Evolutionary conservation across 371 early-diverging fungal species (phyloP).

Genomic region (Circinella umbellata): DNA sequence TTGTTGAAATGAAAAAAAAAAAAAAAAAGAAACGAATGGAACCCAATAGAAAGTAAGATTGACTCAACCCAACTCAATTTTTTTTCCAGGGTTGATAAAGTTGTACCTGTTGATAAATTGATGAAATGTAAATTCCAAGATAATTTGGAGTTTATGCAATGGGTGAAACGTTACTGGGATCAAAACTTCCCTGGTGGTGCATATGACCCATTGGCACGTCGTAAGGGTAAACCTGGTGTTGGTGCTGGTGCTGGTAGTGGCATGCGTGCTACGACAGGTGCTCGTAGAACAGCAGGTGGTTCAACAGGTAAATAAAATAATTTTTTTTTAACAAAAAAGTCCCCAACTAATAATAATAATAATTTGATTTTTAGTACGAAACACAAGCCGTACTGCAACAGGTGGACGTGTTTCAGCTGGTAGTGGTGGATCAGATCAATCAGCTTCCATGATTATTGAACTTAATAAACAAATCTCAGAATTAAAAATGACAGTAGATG

Average conservation of each 20-base stretch:
- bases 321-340: too few relatives aligned
- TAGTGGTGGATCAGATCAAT: conserved; percentile 30
- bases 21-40: background rate
- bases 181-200: conserved; percentile 76
- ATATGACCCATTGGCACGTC: conserved; percentile 85
- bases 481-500: conserved; percentile 78
- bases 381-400: conserved; percentile 28
- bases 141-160: conserved; percentile 95
- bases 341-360: too few relatives aligned
- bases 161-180: conserved; percentile 92
- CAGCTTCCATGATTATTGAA: conserved; percentile 60
- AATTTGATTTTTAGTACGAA: conserved; percentile 28
- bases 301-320: background rate
- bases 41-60: too few relatives aligned
- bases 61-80: background rate
- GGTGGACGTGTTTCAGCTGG: conserved; percentile 29
- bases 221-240: conserved; percentile 60
- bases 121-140: conserved; percentile 96
- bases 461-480: conserved; percentile 75
- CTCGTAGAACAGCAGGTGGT: conserved; percentile 24
- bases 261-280: conserved; percentile 39
- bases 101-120: conserved; percentile 85
- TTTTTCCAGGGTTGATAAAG: conserved; percentile 58
- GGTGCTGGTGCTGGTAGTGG: conserved; percentile 22
- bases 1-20: background rate